Conservation (phyloP, 2,329 filamentous ascomycete genomes). For the Aquanectria penicillioides region DNA sequence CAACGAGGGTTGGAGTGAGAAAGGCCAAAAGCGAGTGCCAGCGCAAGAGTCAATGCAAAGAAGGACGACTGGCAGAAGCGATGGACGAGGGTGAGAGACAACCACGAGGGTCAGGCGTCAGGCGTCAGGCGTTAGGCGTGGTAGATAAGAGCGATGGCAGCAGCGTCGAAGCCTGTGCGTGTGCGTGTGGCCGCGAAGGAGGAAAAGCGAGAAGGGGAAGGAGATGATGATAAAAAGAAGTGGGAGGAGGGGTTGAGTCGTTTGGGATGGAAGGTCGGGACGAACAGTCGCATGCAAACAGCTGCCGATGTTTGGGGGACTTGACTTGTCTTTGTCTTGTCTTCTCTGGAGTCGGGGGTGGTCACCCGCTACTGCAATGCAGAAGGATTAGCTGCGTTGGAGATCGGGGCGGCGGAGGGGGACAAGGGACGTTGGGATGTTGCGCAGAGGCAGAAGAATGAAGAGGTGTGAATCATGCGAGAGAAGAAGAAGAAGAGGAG, state of each 20-base stretch:
- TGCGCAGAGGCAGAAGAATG: slow-evolving; percentile 23
- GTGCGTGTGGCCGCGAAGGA: slow-evolving; percentile 8
- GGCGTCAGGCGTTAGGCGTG: too few species aligned
- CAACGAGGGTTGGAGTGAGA: slow-evolving; percentile 10
- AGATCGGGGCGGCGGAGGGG: slow-evolving; percentile 33
- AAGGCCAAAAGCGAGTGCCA: slow-evolving; percentile 5
- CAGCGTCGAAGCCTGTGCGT: slow-evolving; percentile 1
- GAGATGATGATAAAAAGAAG: slow-evolving; percentile 12
- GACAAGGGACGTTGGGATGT: slow-evolving; percentile 20
- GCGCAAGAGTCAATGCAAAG: background rate
- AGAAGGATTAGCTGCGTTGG: slow-evolving; percentile 45
- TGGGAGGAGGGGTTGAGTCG: slow-evolving; percentile 19
- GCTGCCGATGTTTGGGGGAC: slow-evolving; percentile 30
- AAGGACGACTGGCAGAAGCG: slow-evolving; percentile 8
- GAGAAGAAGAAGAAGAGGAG: slow-evolving; percentile 35
- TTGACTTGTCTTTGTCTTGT: slow-evolving; percentile 22
- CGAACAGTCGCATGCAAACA: slow-evolving; percentile 33
- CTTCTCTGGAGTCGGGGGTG: slow-evolving; percentile 27
- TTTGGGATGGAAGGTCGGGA: slow-evolving; percentile 19
- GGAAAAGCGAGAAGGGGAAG: slow-evolving; percentile 3
- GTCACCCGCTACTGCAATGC: slow-evolving; percentile 45
- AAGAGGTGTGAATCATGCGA: slow-evolving; percentile 17
- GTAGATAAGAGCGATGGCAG: slow-evolving; percentile 4
- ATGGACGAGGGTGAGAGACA: background rate
- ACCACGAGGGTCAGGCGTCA: slow-evolving; percentile 1